Base-by-base conservation (phyloP, 1,139 yeast genomes). In the Scheffersomyces titani region DNA sequence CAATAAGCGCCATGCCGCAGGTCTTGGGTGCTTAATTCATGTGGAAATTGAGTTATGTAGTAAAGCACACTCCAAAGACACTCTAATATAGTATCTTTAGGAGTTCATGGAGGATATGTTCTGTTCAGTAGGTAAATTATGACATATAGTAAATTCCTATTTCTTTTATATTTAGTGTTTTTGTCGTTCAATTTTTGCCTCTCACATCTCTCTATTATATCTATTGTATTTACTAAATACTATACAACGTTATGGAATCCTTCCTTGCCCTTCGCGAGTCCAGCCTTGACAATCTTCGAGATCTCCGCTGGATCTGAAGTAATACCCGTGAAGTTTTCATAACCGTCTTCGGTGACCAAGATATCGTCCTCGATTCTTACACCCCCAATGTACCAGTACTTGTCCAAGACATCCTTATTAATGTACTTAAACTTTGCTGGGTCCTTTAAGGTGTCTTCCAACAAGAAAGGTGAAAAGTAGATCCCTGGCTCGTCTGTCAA, bases 351-450 rank as follows among this genome's bases (percentile, higher is more conserved):
- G 1, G 97, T 91, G 52, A 94, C 88, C 53, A 90, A 76, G 52
- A 94, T 84, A 68, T 93, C 98, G 69, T 94, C 99, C 72, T 94
- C 99, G 59, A 94, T 92, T 72, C 99, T 85, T 6, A 94, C 97
- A 52, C 99, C 99, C 21, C 99, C 99, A 59, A 94, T 85, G 62
- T 88, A 84, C 89, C 90, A 85, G 73, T 92, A 94, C 68, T 85
- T 86, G 55, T 90, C 87, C 62, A 94, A 78, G 1, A 88, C 86
- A 0, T 83, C 85, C 62, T 73, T 72, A 68, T 92, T 81, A 59
- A 94, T 88, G 71, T 76, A 91, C 66, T 86, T 85, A 49, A 78
- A 67, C 65, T 85, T 85, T 46, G 77, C 74, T 2, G 86, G 84
- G 62, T 87, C 84, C 56, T 84, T 77, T 63, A 90, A 74, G 3